Percentiles rank a stretch among this genome's conserved stretches.
phyloP scores from a whole-genome alignment of 2,329 filamentous ascomycete genomes.

The Malbranchea zuffiana region DNA sequence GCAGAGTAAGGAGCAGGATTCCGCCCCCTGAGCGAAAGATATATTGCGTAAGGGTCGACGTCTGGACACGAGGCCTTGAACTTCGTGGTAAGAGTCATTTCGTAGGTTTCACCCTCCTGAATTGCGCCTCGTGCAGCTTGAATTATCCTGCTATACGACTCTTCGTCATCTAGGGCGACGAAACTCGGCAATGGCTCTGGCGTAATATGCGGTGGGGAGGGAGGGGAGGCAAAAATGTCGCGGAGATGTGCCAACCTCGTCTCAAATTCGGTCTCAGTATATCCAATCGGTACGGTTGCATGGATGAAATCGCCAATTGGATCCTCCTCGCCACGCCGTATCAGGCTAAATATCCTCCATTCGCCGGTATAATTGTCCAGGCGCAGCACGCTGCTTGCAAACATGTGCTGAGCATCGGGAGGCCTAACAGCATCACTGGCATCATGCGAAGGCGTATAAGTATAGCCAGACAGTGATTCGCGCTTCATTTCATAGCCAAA shows the following conservation, averaged over 20 bases:
- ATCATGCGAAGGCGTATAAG: background rate
- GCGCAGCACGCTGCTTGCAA: slow-evolving; percentile 11
- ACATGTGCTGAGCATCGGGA: slow-evolving; percentile 13
- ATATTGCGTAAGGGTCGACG: slow-evolving; percentile 38
- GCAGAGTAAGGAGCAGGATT: slow-evolving; percentile 82
- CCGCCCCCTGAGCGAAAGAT: slow-evolving; percentile 54
- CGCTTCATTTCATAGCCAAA: slow-evolving; percentile 14
- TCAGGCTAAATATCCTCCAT: slow-evolving; percentile 13
- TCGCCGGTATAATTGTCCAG: slow-evolving; percentile 14
- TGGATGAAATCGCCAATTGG: slow-evolving; percentile 38
- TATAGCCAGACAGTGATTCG: slow-evolving; percentile 13
- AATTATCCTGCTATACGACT: slow-evolving; percentile 57
- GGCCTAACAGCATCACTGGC: background rate
- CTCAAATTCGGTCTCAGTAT: slow-evolving; percentile 10
- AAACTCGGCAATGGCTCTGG: slow-evolving; percentile 11
- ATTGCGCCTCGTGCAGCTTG: slow-evolving; percentile 58
- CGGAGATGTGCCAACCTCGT: slow-evolving; percentile 2
- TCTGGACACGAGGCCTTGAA: slow-evolving; percentile 47
- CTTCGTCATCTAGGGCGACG: slow-evolving; percentile 20
- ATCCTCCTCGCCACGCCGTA: slow-evolving; percentile 24
- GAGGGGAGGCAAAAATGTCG: slow-evolving; percentile 5
- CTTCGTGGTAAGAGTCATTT: slow-evolving; percentile 71
- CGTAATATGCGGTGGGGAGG: slow-evolving; percentile 2
- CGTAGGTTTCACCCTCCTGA: slow-evolving; percentile 69
- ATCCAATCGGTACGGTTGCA: slow-evolving; percentile 16